Evolutionary conservation across 2,329 filamentous ascomycete species (phyloP).

Genomic region (Cordyceps javanica): DNA sequence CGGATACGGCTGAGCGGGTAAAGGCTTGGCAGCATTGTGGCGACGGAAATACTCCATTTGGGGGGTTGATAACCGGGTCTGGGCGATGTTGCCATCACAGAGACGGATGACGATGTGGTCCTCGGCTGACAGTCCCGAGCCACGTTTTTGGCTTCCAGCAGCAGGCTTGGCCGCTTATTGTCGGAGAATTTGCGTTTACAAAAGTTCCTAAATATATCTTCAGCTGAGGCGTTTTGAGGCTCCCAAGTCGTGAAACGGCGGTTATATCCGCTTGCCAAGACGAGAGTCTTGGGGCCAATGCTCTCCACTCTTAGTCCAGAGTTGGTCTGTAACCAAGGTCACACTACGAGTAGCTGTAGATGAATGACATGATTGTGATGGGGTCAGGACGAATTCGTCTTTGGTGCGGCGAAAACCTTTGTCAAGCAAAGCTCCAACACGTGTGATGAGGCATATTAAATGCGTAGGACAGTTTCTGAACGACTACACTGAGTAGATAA

Average conservation of each 20-base stretch:
- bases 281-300: background rate
- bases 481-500: too few relatives aligned
- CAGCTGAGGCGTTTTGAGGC: background rate
- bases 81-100: constrained; percentile 4
- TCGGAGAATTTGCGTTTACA: background rate
- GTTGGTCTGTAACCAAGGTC: too few relatives aligned
- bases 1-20: too few relatives aligned
- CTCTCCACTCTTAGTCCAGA: background rate
- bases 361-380: background rate
- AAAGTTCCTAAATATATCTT: background rate
- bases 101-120: background rate
- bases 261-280: background rate
- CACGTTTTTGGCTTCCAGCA: background rate
- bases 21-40: background rate
- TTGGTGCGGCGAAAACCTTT: too few relatives aligned
- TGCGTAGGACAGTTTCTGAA: too few relatives aligned
- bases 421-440: too few relatives aligned
- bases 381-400: background rate
- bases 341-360: background rate
- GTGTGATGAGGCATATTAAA: too few relatives aligned
- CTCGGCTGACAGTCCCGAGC: background rate
- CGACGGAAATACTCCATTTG: background rate
- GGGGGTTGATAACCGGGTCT: constrained; percentile 4
- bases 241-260: background rate
- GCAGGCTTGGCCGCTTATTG: background rate